phyloP scores from a whole-genome alignment of 164 flowering plant genomes.

The Vitis riparia region DNA sequence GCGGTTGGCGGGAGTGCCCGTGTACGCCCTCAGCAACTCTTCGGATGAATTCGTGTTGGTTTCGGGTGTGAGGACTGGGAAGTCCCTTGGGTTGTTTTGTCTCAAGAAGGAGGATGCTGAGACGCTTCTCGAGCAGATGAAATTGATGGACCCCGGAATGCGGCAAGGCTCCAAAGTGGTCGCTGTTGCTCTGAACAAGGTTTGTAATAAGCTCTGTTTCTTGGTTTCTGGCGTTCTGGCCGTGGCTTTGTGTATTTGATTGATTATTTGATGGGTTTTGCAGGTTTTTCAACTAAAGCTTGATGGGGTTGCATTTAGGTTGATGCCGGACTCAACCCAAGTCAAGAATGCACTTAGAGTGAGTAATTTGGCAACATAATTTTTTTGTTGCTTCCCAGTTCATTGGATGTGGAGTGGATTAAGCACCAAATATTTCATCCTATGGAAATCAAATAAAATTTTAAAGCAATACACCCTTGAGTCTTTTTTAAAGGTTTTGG shows the following conservation, averaged over 20 bases:
- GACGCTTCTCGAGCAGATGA: constrained; percentile 68
- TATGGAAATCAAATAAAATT: too few relatives aligned
- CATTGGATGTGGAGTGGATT: too few relatives aligned
- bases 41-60: constrained; percentile 77
- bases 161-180: constrained; percentile 68
- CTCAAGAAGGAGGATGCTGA: constrained; percentile 77
- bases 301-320: constrained; percentile 83
- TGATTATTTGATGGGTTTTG: constrained; percentile 14
- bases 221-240: too few relatives aligned
- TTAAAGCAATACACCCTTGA: too few relatives aligned
- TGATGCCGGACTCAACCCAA: constrained; percentile 82
- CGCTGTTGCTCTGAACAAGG: constrained; percentile 83
- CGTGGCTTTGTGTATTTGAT: background rate
- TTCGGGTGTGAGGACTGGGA: constrained; percentile 51
- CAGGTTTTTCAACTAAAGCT: constrained; percentile 83
- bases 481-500: too few relatives aligned
- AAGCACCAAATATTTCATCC: too few relatives aligned
- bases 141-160: constrained; percentile 61
- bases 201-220: constrained; percentile 9
- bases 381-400: too few relatives aligned
- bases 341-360: constrained; percentile 76
- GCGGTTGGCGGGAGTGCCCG: constrained; percentile 78
- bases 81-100: constrained; percentile 72
- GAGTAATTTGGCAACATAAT: constrained; percentile 11
- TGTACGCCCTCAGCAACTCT: constrained; percentile 72